phyloP scores from a whole-genome alignment of 495 filamentous ascomycete genomes.

The Terfezia boudieri region DNA sequence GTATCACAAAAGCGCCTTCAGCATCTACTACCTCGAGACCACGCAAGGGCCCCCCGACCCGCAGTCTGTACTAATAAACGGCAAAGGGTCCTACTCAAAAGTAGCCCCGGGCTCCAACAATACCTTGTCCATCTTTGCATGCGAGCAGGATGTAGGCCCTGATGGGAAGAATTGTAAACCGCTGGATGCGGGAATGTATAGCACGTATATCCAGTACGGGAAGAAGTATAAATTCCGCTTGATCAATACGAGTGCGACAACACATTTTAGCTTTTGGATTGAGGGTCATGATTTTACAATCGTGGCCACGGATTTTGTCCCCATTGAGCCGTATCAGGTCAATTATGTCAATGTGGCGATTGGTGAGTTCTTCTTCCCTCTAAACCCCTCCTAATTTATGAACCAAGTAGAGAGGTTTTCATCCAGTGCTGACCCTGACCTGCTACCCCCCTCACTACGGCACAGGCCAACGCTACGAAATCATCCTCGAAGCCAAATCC shows the following conservation, averaged over 20 bases:
- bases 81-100: slow-evolving; percentile 11
- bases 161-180: background rate
- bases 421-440: too few species aligned
- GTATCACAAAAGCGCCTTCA: slow-evolving; percentile 17
- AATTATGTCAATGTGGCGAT: slow-evolving; percentile 33
- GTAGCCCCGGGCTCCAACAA: background rate
- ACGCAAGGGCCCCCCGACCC: background rate
- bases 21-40: slow-evolving; percentile 12
- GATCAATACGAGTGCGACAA: slow-evolving; percentile 25
- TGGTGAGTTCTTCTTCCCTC: slow-evolving; percentile 16
- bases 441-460: background rate
- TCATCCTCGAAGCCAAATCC: slow-evolving; percentile 38
- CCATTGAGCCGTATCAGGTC: slow-evolving; percentile 26
- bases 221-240: slow-evolving; percentile 22
- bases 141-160: background rate
- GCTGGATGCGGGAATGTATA: background rate
- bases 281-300: slow-evolving; percentile 23
- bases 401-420: too few species aligned
- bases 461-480: slow-evolving; percentile 41
- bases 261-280: slow-evolving; percentile 19
- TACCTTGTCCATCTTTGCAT: background rate
- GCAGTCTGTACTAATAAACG: slow-evolving; percentile 22
- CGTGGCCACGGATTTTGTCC: slow-evolving; percentile 25
- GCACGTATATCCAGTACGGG: slow-evolving; percentile 18
- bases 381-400: too few species aligned